Evolutionary conservation across 2,329 filamentous ascomycete species (phyloP), one percentile per base, ranked within the genome.

Genomic region (Colletotrichum echinochloae): DNA sequence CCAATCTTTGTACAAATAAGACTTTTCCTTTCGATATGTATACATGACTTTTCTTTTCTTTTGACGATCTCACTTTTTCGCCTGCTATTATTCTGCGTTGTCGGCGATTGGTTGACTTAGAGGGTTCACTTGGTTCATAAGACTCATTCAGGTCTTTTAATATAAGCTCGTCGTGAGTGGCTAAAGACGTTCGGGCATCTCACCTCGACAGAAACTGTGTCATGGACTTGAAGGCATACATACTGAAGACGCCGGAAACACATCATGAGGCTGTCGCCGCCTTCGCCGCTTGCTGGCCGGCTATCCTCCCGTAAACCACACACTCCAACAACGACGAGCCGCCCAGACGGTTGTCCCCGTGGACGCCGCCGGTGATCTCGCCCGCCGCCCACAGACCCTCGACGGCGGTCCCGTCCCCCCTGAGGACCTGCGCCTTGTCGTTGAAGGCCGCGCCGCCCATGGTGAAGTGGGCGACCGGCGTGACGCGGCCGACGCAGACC

Each of bases 381-480:
- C 90, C 90, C 0, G 89, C 89, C 0, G 85, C 89, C 86, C 88
- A 91, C 0, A 91, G 74, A 0, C 89, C 89, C 3, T 81, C 75
- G 41, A 91, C 87, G 3, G 79, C 75, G 5, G 75, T 75, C 7
- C 81, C 78, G 3, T 74, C 76, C 0, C 74, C 77, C 28, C 81
- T 78, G 16, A 91, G 74, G 0, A 91, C 84, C 72, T 86, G 84
- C 1, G 84, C 83, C 54, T 83, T 80, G 8, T 85, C 80, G 73
- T 89, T 86, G 73, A 91, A 88, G 2, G 86, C 81, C 0, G 86
- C 89, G 0, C 89, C 89, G 5, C 89, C 89, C 89, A 91, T 91
- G 1, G 89, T 91, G 74, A 91, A 91, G 74, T 91, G 89, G 2
- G 88, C 83, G 0, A 91, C 87, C 0, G 89, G 89, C 5, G 90